Base-by-base conservation (phyloP, 495 filamentous ascomycete species). In the Echria macrotheca region DNA sequence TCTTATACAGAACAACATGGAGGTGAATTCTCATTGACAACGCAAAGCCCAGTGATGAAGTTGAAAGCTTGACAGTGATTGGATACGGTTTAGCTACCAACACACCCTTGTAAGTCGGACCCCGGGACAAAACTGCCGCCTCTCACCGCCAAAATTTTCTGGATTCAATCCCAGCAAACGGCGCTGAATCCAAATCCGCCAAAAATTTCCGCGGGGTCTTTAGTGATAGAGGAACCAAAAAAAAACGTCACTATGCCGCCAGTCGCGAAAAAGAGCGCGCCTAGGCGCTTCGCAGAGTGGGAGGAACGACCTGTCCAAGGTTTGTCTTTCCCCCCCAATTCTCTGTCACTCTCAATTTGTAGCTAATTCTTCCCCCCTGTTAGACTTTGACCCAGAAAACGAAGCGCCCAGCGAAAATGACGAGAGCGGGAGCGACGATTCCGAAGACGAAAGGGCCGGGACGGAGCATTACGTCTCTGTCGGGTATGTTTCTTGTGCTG, bases 341-440 rank as follows among this genome's bases (percentile, higher is more conserved):
- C n/a, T n/a, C n/a, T n/a, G n/a, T n/a, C n/a, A n/a, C n/a, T n/a
- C n/a, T n/a, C n/a, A n/a, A n/a, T n/a, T n/a, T n/a, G n/a, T n/a
- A n/a, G n/a, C n/a, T n/a, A n/a, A n/a, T n/a, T n/a, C n/a, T n/a
- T n/a, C n/a, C n/a, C n/a, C n/a, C n/a, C n/a, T n/a, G n/a, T n/a
- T 58, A 95, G 91, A 98, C 62, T 86, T 86, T 59, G 91, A 98
- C 62, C 89, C 89, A 1, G 91, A 97, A 71, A 83, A 85, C 56
- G 76, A 83, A 41, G 79, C 76, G 14, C 73, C 64, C 25, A 71
- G 69, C 8, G 74, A 60, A 10, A 53, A 65, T 42, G 63, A 68
- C 40, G 71, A 72, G 18, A 83, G 76, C 54, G 79, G 75, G 23
- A 79, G 77, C 15, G 82, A 81, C 12, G 69, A 67, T 5, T 71